Percentiles rank a stretch among this genome's conserved stretches.
phyloP scores from a whole-genome alignment of 768 basidiomycete species.

The Lactarius deliciosus region DNA sequence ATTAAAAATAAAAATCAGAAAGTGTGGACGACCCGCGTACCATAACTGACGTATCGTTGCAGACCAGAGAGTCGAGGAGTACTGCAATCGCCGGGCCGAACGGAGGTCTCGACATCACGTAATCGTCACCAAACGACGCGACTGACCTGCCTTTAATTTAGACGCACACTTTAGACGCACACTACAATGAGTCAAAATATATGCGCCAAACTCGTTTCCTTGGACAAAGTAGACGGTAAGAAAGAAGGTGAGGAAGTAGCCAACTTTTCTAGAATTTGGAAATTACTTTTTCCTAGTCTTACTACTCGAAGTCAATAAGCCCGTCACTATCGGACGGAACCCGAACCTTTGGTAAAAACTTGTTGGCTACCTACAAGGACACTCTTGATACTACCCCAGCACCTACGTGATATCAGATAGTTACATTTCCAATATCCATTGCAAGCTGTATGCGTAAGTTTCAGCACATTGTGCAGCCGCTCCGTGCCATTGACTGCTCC shows the following conservation, averaged over 20 bases:
- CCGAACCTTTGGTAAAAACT: slow-evolving; percentile 57
- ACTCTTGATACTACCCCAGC: slow-evolving; percentile 29
- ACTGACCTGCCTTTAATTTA: neutral
- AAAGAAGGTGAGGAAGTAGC: slow-evolving; percentile 53
- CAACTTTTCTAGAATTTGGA: neutral
- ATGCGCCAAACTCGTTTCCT: slow-evolving; percentile 74
- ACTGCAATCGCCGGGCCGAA: neutral
- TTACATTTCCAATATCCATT: slow-evolving; percentile 69
- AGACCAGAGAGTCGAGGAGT: neutral
- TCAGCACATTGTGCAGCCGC: slow-evolving; percentile 4
- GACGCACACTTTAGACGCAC: neutral
- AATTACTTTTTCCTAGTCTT: slow-evolving; percentile 45
- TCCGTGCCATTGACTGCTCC: neutral
- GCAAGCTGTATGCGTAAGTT: slow-evolving; percentile 76
- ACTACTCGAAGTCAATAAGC: slow-evolving; percentile 57
- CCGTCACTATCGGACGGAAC: slow-evolving; percentile 70
- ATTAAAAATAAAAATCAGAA: neutral
- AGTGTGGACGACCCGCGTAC: neutral
- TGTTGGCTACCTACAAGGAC: neutral
- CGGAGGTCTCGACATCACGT: neutral
- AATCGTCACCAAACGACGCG: neutral
- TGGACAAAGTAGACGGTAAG: slow-evolving; percentile 49
- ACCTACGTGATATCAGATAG: slow-evolving; percentile 64
- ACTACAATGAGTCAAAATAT: slow-evolving; percentile 35
- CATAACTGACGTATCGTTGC: slow-evolving; percentile 4